Base-by-base conservation (phyloP, 163 green algal genomes). In the Scenedesmus sp. region DNA sequence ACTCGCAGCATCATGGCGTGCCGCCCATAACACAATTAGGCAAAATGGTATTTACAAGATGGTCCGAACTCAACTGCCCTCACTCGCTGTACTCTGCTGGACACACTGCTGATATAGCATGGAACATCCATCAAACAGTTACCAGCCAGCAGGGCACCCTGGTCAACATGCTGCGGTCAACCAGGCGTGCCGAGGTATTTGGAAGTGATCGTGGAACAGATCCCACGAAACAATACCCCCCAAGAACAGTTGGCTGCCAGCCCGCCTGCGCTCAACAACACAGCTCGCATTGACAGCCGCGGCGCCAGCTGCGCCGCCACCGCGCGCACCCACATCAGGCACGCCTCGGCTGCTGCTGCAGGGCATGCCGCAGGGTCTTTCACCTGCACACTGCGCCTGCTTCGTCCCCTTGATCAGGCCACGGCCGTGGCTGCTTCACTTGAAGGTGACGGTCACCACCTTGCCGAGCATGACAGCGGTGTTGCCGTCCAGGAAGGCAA, bases 391-490 rank as follows among this genome's bases (percentile, higher is more conserved):
- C 5, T n/a, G 4, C 20, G 13, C 23, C 84, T 62, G 84, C 56
- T 77, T 13, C 15, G 57, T 55, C 34, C 76, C 34, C 76, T 46
- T 46, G 34, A 46, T 46, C 34, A 46, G 34, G 34, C 34, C 34
- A 7, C 26, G 7, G 46, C 2, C 79, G 79, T 59, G 79, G 46
- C 52, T 54, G 9, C 8, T 73, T 94, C 94, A 95, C 95, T 97
- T 97, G 94, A 94, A 76, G 87, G 89, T 95, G 77, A 97, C 96
- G 82, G 94, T 86, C 66, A 96, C 92, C 20, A 98, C 96, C 97
- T 99, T 99, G 94, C 97, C 97, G 81, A 99, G 96, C 97, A 99
- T 99, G 94, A 99, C 97, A 46, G 97, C 97, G 93, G 97, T 98
- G 97, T 99, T 99, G 91, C 97, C 97, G 93, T 99, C 97, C 92